Percentiles rank a stretch among this genome's conserved stretches.
phyloP scores from a whole-genome alignment of 2,329 filamentous ascomycete genomes.

The Metarhizium album region DNA sequence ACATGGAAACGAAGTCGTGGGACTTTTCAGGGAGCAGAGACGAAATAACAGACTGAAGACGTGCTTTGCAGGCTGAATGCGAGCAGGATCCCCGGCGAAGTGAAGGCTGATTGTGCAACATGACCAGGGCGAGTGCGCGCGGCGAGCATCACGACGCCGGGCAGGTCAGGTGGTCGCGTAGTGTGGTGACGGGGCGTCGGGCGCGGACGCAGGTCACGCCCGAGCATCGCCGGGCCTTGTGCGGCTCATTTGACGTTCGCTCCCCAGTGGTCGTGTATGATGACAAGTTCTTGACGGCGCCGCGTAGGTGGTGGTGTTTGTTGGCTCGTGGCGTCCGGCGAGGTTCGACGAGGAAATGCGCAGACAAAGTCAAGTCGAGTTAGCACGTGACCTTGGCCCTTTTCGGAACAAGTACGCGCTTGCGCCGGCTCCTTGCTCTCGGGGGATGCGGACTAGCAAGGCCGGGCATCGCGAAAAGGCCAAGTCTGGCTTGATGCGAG shows the following conservation, averaged over 20 bases:
- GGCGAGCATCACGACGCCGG: neutral
- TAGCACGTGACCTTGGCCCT: no score
- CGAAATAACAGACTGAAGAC: neutral
- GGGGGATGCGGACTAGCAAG: no score
- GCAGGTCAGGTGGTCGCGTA: neutral
- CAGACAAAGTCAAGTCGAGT: no score
- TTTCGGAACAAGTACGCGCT: no score
- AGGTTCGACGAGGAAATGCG: no score
- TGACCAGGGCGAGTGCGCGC: neutral
- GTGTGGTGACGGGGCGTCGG: constrained; percentile 1
- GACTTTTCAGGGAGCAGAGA: neutral
- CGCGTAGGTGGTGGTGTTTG: no score
- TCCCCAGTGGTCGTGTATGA: neutral
- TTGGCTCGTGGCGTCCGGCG: no score
- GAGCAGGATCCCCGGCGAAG: neutral
- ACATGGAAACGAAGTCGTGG: no score
- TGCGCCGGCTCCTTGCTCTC: no score
- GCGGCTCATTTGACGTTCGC: neutral
- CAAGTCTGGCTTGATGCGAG: no score
- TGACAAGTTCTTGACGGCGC: no score
- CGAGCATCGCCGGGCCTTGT: neutral
- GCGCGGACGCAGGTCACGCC: constrained; percentile 2
- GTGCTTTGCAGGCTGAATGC: neutral
- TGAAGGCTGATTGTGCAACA: neutral
- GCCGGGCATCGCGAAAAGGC: no score